Base-by-base conservation (phyloP, 2,329 filamentous ascomycete species). In the Fusarium drepaniforme region DNA sequence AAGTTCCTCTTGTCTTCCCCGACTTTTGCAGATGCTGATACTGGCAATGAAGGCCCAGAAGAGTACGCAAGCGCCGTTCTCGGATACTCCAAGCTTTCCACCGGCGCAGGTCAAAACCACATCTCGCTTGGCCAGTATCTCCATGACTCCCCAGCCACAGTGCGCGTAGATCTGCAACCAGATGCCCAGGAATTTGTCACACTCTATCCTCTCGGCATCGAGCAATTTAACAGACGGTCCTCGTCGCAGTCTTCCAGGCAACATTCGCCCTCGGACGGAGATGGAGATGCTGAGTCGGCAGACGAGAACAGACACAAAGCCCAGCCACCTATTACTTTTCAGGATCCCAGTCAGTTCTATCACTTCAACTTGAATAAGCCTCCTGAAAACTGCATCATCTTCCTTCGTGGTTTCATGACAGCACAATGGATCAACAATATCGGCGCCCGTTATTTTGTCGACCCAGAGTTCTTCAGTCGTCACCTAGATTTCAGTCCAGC, bases 311-410 rank as follows among this genome's bases (percentile, higher is more conserved):
- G 23, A 2, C 46, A 28, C 2, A 51, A 51, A 49, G 15, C 13
- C 25, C 25, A 28, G 25, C 0, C 21, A 5, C 44, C 13, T 0
- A 0, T 25, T 8, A 0, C 21, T 0, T 49, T 49, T 5, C 7
- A 49, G 0, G 44, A 49, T 0, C 44, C 21, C 7, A 49, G 44
- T 8, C 1, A 49, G 4, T 51, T 51, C 15, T 51, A 51, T 12
- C 4, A 28, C 23, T 51, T 25, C 15, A 51, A 51, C 46, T n/a
- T 23, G n/a, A 9, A 5, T 0, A 37, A 37, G 3, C n/a, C 30
- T 25, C 53, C 53, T 3, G 13, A 23, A 4, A 33, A 37, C 11
- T 57, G 2, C 4, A 51, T 28, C 23, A 51, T 57, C 0, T 57
- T 57, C 0, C 2, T 57, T 0, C 53, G 33, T 3, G 53, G 53